Percentiles rank a stretch among this genome's conserved stretches.
phyloP scores from a whole-genome alignment of 2,329 filamentous ascomycete genomes.

The Aspergillus sergii region DNA sequence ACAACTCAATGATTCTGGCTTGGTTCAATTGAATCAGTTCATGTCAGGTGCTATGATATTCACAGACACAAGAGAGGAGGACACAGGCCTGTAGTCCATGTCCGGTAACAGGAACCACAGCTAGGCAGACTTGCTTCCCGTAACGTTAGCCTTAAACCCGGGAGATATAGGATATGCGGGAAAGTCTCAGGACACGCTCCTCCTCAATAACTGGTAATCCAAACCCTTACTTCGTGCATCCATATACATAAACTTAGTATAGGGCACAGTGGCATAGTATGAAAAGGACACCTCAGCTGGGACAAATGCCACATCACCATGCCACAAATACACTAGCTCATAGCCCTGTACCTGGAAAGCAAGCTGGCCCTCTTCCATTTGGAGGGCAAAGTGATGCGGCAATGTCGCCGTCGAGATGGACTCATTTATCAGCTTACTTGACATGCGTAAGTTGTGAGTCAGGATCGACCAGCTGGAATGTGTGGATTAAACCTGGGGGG shows the following conservation, averaged over 20 bases:
- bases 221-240: not conserved
- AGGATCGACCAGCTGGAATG: not conserved
- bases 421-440: not conserved
- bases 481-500: not conserved
- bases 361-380: not conserved
- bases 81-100: not conserved
- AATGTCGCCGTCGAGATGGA: not conserved
- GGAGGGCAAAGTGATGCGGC: not conserved
- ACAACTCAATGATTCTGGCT: too few relatives aligned
- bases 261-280: not conserved
- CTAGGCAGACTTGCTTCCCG: not conserved
- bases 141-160: not conserved
- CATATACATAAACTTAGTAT: not conserved
- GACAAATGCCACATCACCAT: not conserved
- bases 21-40: too few relatives aligned
- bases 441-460: not conserved
- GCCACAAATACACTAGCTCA: not conserved
- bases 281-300: not conserved
- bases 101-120: not conserved
- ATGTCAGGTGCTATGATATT: too few relatives aligned
- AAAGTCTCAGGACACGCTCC: not conserved
- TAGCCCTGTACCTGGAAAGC: not conserved
- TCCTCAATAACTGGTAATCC: not conserved
- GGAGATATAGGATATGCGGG: not conserved
- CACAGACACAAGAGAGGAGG: too few relatives aligned